These are phyloP conservation scores for Yarrowia galli DNA, from an alignment of 1,139 yeast species.

Conservation along the genomic window DNA sequence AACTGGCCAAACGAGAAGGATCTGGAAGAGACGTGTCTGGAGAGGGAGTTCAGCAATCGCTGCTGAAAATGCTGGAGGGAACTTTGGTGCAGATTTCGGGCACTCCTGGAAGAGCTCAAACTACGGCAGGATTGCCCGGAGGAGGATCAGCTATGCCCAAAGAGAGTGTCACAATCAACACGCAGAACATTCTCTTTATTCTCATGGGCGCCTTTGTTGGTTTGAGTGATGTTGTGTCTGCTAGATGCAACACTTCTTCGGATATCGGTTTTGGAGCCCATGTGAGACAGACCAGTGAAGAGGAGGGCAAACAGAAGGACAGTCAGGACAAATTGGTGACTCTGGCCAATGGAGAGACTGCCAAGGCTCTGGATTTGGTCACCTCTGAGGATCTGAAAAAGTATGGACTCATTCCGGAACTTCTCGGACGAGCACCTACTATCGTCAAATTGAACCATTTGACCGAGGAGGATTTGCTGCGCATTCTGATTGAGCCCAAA, in stretches of 20 bases:
- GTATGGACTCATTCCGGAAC: slow-evolving; percentile 62
- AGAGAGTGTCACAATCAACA: slow-evolving; percentile 54
- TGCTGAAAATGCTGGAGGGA: slow-evolving; percentile 62
- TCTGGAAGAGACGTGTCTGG: slow-evolving; percentile 61
- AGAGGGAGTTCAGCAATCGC: slow-evolving; percentile 65
- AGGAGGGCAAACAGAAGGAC: background rate
- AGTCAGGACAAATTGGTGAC: slow-evolving; percentile 15
- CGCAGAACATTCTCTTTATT: slow-evolving; percentile 60
- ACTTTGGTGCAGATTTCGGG: slow-evolving; percentile 56
- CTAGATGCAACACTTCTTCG: slow-evolving; percentile 42
- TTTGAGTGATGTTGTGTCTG: slow-evolving; percentile 56
- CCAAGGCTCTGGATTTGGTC: slow-evolving; percentile 55
- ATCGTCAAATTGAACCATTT: slow-evolving; percentile 58
- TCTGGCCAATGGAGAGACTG: slow-evolving; percentile 5
- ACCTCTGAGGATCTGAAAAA: slow-evolving; percentile 58
- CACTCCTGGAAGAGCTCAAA: slow-evolving; percentile 50
- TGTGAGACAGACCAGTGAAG: background rate
- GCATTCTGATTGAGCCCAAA: slow-evolving; percentile 60
- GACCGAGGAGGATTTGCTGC: slow-evolving; percentile 54
- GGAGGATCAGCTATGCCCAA: slow-evolving; percentile 40
- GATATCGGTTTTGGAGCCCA: slow-evolving; percentile 17
- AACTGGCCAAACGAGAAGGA: slow-evolving; percentile 59
- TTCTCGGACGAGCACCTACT: slow-evolving; percentile 62
- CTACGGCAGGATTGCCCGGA: slow-evolving; percentile 47
- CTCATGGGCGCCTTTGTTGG: slow-evolving; percentile 67